Conservation (phyloP, 352 stramenopile genomes). For the Aphanomyces euteiches region DNA sequence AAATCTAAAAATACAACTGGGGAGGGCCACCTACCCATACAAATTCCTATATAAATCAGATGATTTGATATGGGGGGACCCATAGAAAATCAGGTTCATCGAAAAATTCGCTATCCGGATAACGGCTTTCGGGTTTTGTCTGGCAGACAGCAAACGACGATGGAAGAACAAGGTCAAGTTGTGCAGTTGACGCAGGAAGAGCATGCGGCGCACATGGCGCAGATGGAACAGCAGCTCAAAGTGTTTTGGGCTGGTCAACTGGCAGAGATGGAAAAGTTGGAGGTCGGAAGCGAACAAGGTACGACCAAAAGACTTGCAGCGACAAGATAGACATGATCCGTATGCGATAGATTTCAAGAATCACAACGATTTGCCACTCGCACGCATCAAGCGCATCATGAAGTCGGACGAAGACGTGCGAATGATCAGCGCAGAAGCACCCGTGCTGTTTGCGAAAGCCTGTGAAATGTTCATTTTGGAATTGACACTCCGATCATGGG, state of each 20-base stretch:
- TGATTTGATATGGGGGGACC: too few relatives aligned
- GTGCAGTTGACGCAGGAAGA: conserved; percentile 83
- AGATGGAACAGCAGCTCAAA: conserved; percentile 87
- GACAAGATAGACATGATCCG: too few relatives aligned
- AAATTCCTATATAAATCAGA: too few relatives aligned
- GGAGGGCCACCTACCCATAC: too few relatives aligned
- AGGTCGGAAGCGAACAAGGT: conserved; percentile 92
- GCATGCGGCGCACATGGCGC: conserved; percentile 77
- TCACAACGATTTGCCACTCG: conserved; percentile 98
- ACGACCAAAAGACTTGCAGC: background rate
- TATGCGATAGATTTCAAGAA: conserved; percentile 95
- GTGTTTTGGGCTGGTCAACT: conserved; percentile 93
- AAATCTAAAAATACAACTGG: too few relatives aligned
- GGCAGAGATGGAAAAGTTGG: conserved; percentile 87
- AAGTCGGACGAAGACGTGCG: conserved; percentile 97
- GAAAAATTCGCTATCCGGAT: conserved; percentile 15
- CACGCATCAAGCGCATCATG: conserved; percentile 99
- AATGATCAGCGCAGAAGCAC: conserved; percentile 98
- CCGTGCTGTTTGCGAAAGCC: conserved; percentile 98
- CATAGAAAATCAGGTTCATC: too few relatives aligned
- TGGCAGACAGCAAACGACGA: conserved; percentile 25
- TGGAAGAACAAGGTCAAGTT: conserved; percentile 58
- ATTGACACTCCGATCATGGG: conserved; percentile 93
- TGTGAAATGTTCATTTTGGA: conserved; percentile 99
- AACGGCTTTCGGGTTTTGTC: conserved; percentile 8